Evolutionary conservation across 306 rosid genomes (phyloP), one percentile per base, ranked within the genome.

Genomic region (Vigna angularis): DNA sequence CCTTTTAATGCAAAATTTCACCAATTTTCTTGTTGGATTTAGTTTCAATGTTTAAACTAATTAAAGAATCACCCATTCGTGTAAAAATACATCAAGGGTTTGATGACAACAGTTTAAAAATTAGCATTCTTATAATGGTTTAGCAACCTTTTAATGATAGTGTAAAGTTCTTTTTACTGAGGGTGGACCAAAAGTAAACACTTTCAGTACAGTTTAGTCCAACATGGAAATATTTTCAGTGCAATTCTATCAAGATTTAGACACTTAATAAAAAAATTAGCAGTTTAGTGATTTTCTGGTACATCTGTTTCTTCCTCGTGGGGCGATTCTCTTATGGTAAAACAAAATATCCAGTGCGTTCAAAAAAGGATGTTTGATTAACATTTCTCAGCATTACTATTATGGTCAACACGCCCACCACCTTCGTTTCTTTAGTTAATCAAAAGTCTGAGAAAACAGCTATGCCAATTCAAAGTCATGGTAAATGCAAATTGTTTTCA

Each of bases 1-100:
- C 51, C 44, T 36, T 73, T 36, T 38, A 70, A 53, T 73, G 26
- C 79, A 55, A 2, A 63, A 64, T 17, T 49, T 64, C 10, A 5
- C 59, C 68, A 36, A 36, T 74, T 69, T 40, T 65, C 38, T 63
- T 13, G 22, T 16, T 15, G 44, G 9, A 36, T 36, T 67, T 67
- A 47, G 47, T 24, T 45, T 24, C 9, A 24, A 73, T 48, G 72
- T 22, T 15, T 4, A 3, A 53, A 20, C 17, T 17, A 6, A 6
- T 65, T 75, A 11, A 44, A 14, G 44, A 22, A 16, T 36, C 71
- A 59, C 47, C n/a, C 36, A 34, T 47, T 49, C 2, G 9, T 71
- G 73, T 22, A 36, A 16, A 17, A 34, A 15, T 30, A n/a, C 55
- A 59, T 34, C 26, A 14, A 57, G 40, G 7, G 40, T 51, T 50